A percentile compares a stretch with the other conserved stretches of the same genome.
Evolutionary conservation across 106 monocot species (phyloP).

Genomic region (Dioscorea dumetorum): DNA sequence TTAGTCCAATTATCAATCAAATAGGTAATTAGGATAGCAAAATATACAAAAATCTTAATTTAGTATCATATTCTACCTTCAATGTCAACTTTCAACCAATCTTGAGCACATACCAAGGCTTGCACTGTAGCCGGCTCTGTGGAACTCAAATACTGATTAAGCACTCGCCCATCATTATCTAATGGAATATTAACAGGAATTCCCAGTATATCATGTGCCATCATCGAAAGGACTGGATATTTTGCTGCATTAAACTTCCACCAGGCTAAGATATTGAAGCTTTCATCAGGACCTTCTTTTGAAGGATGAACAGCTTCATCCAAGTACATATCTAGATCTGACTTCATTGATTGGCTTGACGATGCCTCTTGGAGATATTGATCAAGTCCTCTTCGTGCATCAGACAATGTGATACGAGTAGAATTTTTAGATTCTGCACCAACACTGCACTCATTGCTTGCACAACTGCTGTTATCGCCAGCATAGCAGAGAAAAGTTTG

Average conservation of each 20-base stretch:
- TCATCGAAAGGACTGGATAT: slow-evolving; percentile 56
- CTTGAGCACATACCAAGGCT: slow-evolving; percentile 57
- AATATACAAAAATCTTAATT: neutral
- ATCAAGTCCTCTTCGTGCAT: slow-evolving; percentile 64
- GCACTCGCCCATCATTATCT: slow-evolving; percentile 32
- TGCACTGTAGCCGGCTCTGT: slow-evolving; percentile 35
- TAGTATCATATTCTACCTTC: slow-evolving; percentile 26
- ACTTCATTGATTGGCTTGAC: slow-evolving; percentile 49
- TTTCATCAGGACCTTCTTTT: slow-evolving; percentile 42
- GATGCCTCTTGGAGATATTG: slow-evolving; percentile 62
- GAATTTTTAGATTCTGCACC: slow-evolving; percentile 25
- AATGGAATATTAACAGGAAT: slow-evolving; percentile 31
- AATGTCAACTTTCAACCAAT: slow-evolving; percentile 62
- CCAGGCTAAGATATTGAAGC: slow-evolving; percentile 62
- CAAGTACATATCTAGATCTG: slow-evolving; percentile 74
- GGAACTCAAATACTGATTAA: slow-evolving; percentile 48
- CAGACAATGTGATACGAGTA: slow-evolving; percentile 54
- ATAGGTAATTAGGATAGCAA: neutral
- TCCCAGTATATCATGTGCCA: slow-evolving; percentile 59
- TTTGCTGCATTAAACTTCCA: slow-evolving; percentile 70
- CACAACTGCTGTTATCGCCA: slow-evolving; percentile 21
- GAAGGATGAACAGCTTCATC: slow-evolving; percentile 60
- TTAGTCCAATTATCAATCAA: neutral
- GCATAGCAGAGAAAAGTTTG: slow-evolving; percentile 35
- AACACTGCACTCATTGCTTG: slow-evolving; percentile 10